Evolutionary conservation across 164 flowering plant genomes (phyloP), one percentile per base, ranked within the genome.

Genomic region (Piper longum): DNA sequence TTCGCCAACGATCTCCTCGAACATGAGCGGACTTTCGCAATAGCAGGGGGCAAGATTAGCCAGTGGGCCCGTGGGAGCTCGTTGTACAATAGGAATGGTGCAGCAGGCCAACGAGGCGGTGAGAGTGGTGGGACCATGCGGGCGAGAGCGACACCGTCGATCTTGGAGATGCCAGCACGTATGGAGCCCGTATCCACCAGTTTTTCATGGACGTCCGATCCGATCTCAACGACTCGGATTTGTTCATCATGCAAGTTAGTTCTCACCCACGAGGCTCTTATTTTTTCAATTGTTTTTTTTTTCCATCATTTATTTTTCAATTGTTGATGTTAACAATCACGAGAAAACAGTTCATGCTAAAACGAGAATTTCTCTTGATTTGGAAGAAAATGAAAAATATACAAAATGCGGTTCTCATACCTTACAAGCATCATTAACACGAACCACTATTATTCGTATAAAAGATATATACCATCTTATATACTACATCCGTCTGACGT

Each of bases 201-300:
- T 56, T 70, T 62, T 41, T 70, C 12, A 41, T 14, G n/a, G 52
- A 87, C 64, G 77, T 85, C 5, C 80, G 97, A 1, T 70, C 64
- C 44, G 95, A 89, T 74, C 85, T 89, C 36, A 48, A 62, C 0
- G 56, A 76, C 67, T 91, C 90, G 51, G 66, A 65, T 1, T 84
- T 89, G 16, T 90, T 91, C 1, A 62, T 89, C n/a, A 80, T 89
- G 63, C 91, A 86, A 88, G 96, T 89, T 5, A 7, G 43, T 43
- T 51, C 5, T 16, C 26, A 16, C 9, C 13, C 41, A 2, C 12
- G 58, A 2, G 2, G 36, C 36, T 26, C 36, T 26, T 26, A 26
- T 26, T 26, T 26, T 26, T 26, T 26, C 36, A 26, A 26, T 26
- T 26, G 36, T 26, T 26, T 26, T 26, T 26, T 26, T 26, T 2